Percentiles rank a stretch among this genome's conserved stretches.
phyloP scores from a whole-genome alignment of 2,329 filamentous ascomycete genomes.

The Capronia epimyces region DNA sequence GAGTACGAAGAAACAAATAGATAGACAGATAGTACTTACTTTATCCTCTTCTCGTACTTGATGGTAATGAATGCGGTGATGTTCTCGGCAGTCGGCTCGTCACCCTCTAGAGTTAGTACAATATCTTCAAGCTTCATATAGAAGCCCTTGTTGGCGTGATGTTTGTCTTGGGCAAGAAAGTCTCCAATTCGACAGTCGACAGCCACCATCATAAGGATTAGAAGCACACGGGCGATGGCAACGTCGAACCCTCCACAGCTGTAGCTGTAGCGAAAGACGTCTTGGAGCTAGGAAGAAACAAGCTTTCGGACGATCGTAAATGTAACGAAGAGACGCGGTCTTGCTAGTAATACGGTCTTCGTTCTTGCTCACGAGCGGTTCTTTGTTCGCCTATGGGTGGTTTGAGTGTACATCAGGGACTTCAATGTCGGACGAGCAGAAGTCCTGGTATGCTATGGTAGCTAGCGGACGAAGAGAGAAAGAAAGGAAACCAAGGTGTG shows the following conservation, averaged over 20 bases:
- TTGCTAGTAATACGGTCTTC: no score
- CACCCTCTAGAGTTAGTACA: neutral
- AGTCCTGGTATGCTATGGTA: no score
- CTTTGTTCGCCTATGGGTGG: no score
- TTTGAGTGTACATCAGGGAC: no score
- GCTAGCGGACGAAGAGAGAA: no score
- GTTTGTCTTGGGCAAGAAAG: neutral
- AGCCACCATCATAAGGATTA: neutral
- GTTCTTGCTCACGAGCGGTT: no score
- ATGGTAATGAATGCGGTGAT: neutral
- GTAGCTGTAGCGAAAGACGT: neutral
- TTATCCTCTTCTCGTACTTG: neutral
- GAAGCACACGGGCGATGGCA: neutral
- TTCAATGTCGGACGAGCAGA: no score
- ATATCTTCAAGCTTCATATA: neutral
- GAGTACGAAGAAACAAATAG: neutral
- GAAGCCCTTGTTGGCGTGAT: neutral
- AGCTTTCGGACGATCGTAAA: no score
- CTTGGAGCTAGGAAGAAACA: no score
- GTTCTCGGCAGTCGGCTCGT: neutral
- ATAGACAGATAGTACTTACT: neutral
- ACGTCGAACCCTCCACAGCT: neutral
- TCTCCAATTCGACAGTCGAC: constrained; percentile 3
- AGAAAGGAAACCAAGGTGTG: no score
- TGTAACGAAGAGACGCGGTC: no score